These are phyloP conservation scores for Neonectria faginata DNA, from an alignment of 2,329 filamentous ascomycete genomes.

Conservation along the genomic window DNA sequence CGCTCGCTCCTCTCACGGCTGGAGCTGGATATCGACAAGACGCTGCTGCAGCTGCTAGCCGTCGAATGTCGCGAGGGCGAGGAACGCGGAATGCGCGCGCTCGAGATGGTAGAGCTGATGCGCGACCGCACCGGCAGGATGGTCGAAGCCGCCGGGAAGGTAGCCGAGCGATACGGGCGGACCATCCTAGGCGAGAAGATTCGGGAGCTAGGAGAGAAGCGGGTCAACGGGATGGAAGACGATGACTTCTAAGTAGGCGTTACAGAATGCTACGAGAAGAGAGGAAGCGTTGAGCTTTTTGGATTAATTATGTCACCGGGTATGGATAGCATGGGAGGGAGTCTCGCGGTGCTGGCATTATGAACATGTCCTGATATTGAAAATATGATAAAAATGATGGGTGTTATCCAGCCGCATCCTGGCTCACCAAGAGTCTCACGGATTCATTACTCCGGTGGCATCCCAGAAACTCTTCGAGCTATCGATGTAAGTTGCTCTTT, in stretches of 20 bases:
- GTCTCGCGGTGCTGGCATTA: background rate
- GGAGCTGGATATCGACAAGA: constrained; percentile 90
- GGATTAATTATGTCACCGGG: background rate
- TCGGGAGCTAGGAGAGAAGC: constrained; percentile 80
- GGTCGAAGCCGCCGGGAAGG: constrained; percentile 89
- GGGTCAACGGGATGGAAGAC: constrained; percentile 70
- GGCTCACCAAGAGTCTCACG: background rate
- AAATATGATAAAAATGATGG: background rate
- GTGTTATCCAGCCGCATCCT: background rate
- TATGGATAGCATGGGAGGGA: background rate
- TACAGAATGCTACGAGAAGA: background rate
- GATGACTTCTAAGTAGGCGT: constrained; percentile 54
- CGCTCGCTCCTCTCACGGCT: constrained; percentile 75
- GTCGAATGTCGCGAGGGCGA: constrained; percentile 93
- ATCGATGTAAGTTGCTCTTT: background rate
- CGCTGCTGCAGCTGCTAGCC: constrained; percentile 87
- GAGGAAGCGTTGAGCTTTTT: background rate
- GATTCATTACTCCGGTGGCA: background rate
- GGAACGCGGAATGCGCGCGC: constrained; percentile 91
- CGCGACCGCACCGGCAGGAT: constrained; percentile 86
- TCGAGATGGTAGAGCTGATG: constrained; percentile 91
- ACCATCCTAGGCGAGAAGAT: constrained; percentile 91
- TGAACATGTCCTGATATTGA: background rate
- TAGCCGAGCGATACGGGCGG: constrained; percentile 86
- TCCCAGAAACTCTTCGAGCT: background rate